phyloP scores from a whole-genome alignment of 257 asterid species.

The Ballota nigra region DNA sequence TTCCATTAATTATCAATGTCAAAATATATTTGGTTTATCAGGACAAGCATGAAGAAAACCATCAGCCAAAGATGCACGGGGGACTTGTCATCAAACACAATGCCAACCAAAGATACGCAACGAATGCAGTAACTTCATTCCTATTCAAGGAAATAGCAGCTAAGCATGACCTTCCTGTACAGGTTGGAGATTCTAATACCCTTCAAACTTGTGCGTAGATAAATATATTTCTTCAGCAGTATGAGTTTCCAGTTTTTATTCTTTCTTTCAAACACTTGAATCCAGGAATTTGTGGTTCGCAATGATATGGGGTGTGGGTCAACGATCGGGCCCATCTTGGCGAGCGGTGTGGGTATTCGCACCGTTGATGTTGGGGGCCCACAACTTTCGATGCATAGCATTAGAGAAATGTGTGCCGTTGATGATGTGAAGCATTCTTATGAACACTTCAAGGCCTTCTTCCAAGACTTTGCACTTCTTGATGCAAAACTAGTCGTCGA shows the following conservation, averaged over 20 bases:
- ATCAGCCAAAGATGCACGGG: slow-evolving; percentile 89
- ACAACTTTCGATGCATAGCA: slow-evolving; percentile 95
- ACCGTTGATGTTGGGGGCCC: slow-evolving; percentile 92
- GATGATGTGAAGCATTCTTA: slow-evolving; percentile 84
- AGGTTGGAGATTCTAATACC: slow-evolving; percentile 40
- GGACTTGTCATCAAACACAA: slow-evolving; percentile 93
- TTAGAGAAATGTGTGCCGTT: slow-evolving; percentile 91
- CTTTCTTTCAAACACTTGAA: not conserved
- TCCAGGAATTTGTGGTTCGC: slow-evolving; percentile 88
- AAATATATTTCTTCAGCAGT: not conserved
- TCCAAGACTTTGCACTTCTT: slow-evolving; percentile 62
- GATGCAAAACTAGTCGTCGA: slow-evolving; percentile 75
- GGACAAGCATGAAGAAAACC: slow-evolving; percentile 98
- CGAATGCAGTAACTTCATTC: slow-evolving; percentile 90
- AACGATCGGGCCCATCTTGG: slow-evolving; percentile 92
- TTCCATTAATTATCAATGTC: not conserved
- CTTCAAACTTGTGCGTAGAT: not conserved
- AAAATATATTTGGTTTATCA: slow-evolving; percentile 30
- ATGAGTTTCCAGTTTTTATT: not conserved
- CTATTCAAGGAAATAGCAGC: slow-evolving; percentile 79
- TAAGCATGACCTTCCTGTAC: slow-evolving; percentile 74
- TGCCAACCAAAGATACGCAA: slow-evolving; percentile 95
- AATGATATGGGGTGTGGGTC: slow-evolving; percentile 93
- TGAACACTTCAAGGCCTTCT: slow-evolving; percentile 82
- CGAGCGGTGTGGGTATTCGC: slow-evolving; percentile 88